phyloP scores from a whole-genome alignment of 192 early-diverging fungal genomes.

The Dissophora ornata region DNA sequence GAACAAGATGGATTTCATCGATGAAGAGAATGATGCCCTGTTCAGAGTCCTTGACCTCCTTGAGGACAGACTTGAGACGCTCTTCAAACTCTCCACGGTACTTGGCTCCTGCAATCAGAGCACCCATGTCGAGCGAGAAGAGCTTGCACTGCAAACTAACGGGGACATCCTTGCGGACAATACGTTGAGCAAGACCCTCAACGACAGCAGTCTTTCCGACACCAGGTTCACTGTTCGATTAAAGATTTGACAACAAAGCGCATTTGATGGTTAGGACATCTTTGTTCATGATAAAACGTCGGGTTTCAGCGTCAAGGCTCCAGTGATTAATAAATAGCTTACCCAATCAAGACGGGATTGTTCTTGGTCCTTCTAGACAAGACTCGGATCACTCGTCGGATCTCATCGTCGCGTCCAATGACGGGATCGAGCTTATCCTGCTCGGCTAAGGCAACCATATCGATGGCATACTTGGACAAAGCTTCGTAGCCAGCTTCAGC shows the following conservation, averaged over 20 bases:
- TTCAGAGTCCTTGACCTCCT: slow-evolving; percentile 92
- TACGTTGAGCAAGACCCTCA: slow-evolving; percentile 95
- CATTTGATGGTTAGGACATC: background rate
- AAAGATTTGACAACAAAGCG: slow-evolving; percentile 52
- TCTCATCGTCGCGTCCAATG: slow-evolving; percentile 97
- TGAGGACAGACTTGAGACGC: slow-evolving; percentile 94
- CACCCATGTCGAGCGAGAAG: slow-evolving; percentile 97
- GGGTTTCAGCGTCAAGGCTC: too few species aligned
- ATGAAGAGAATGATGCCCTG: slow-evolving; percentile 96
- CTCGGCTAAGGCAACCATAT: slow-evolving; percentile 85
- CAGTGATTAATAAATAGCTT: too few species aligned
- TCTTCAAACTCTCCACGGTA: slow-evolving; percentile 99
- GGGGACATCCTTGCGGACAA: slow-evolving; percentile 93
- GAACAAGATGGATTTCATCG: slow-evolving; percentile 95
- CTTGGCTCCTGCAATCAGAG: slow-evolving; percentile 92
- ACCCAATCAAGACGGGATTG: slow-evolving; percentile 89
- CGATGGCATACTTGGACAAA: slow-evolving; percentile 93
- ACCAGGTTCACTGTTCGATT: slow-evolving; percentile 80
- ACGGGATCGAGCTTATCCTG: slow-evolving; percentile 95
- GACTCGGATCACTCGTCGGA: slow-evolving; percentile 94
- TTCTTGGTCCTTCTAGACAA: slow-evolving; percentile 90
- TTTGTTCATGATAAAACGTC: too few species aligned
- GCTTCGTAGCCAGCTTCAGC: slow-evolving; percentile 93
- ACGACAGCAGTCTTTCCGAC: slow-evolving; percentile 90
- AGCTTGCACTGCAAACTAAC: slow-evolving; percentile 82